Percentiles rank a stretch among this genome's conserved stretches.
phyloP scores from a whole-genome alignment of 192 early-diverging fungal genomes.

The Backusella tarrabulga region DNA sequence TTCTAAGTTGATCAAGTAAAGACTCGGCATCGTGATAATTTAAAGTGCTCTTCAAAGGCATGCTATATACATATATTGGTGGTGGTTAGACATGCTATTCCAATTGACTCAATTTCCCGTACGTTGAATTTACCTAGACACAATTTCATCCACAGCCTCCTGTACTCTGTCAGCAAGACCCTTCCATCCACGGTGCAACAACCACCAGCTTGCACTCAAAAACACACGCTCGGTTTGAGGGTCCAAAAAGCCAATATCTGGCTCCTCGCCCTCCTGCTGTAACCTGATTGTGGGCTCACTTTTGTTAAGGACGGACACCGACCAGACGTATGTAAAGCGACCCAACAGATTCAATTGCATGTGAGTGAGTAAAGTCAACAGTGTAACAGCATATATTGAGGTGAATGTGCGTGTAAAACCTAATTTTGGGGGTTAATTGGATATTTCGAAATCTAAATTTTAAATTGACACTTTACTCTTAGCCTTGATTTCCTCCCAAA shows the following conservation, averaged over 20 bases:
- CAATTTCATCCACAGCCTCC: conserved; percentile 60
- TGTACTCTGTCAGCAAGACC: conserved; percentile 64
- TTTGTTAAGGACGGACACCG: conserved; percentile 57
- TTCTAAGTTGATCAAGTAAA: conserved; percentile 53
- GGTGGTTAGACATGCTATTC: not conserved
- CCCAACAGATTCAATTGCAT: conserved; percentile 91
- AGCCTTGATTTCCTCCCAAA: conserved; percentile 92
- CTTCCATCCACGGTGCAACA: conserved; percentile 88
- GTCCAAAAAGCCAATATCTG: conserved; percentile 41
- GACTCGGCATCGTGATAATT: conserved; percentile 59
- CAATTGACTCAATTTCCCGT: not conserved
- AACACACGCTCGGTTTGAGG: conserved; percentile 75
- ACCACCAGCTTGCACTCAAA: conserved; percentile 89
- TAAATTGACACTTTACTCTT: conserved; percentile 51
- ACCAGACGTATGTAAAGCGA: conserved; percentile 83
- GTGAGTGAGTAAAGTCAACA: conserved; percentile 82
- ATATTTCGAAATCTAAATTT: not conserved
- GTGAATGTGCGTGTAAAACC: conserved; percentile 87
- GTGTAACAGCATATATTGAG: conserved; percentile 81
- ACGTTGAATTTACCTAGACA: conserved; percentile 51
- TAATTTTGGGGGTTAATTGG: conserved; percentile 7
- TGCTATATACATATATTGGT: conserved; percentile 20
- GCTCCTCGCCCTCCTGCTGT: conserved; percentile 30
- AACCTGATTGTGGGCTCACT: conserved; percentile 46
- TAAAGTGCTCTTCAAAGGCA: conserved; percentile 66